These are phyloP conservation scores for Tuber melanosporum DNA, from an alignment of 495 filamentous ascomycete genomes.

Conservation along the genomic window DNA sequence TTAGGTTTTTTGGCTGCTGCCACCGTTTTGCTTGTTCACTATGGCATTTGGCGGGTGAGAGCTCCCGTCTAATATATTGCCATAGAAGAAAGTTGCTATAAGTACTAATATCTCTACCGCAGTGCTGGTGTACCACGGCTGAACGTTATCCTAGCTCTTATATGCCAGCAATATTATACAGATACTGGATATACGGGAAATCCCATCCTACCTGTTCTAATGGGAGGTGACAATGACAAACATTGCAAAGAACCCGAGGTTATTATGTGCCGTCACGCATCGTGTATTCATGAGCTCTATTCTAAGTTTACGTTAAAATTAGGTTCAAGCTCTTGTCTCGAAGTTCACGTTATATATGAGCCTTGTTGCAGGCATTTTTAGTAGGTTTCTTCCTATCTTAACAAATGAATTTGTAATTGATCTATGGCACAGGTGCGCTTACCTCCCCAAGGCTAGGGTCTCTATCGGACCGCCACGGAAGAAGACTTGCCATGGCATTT, in stretches of 20 bases:
- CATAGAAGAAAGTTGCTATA: neutral
- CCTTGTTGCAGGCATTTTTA: slow-evolving; percentile 62
- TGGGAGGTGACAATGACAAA: slow-evolving; percentile 57
- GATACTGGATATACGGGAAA: slow-evolving; percentile 50
- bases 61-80: slow-evolving; percentile 42
- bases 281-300: neutral
- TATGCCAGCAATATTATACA: slow-evolving; percentile 72
- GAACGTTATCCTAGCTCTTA: slow-evolving; percentile 60
- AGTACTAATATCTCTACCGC: slow-evolving; percentile 4
- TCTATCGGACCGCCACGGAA: slow-evolving; percentile 81
- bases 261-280: neutral
- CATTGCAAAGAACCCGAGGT: slow-evolving; percentile 56
- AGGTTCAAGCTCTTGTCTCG: slow-evolving; percentile 68
- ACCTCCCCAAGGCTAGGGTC: slow-evolving; percentile 74
- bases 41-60: slow-evolving; percentile 72
- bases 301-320: slow-evolving; percentile 22
- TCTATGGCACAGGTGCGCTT: slow-evolving; percentile 49
- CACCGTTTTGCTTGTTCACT: slow-evolving; percentile 66
- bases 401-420: neutral
- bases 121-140: slow-evolving; percentile 31
- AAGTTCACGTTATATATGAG: slow-evolving; percentile 68
- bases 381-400: slow-evolving; percentile 41
- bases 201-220: slow-evolving; percentile 57
- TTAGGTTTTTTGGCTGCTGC: slow-evolving; percentile 79
- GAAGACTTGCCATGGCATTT: slow-evolving; percentile 62